Evolutionary conservation across 345 rosid genomes (phyloP), one percentile per base, ranked within the genome.

Genomic region (Rhizophora mangle): DNA sequence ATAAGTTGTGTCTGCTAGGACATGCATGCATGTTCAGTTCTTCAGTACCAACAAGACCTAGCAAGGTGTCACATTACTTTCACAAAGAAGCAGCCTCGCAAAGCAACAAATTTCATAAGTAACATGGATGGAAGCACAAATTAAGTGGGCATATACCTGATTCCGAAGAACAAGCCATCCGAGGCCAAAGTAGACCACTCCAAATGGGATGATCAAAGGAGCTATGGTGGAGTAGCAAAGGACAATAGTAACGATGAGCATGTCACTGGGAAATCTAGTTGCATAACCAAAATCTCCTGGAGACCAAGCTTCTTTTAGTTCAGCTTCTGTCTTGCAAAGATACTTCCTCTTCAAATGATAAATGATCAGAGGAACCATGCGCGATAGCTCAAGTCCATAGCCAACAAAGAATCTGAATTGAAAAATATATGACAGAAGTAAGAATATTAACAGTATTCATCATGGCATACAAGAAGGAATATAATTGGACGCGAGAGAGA

Each of bases 141-240:
- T 22, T 32, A 5, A 36, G 37, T 3, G 54, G 37, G 9, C 51
- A 10, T 47, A 37, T 69, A 87, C 97, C 97, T 91, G 97, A 77
- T 94, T 94, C 62, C 91, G 90, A 24, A 88, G 88, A 70, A 94
- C 65, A 63, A 94, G 89, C 96, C 98, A 94, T 43, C 97, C 96
- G 26, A 91, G 77, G 62, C 83, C 95, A 21, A 94, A 91, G 86
- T 91, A 87, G 29, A 78, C 69, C 36, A 74, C 83, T 8, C 90
- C 98, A 57, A 91, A 91, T 57, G 91, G 87, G 65, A 94, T 81
- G 60, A 94, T 89, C 49, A 94, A 68, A 78, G 98, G 96, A 64
- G 98, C 87, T 51, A 94, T 91, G 55, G 84, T 78, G 1, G 97
- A 91, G 80, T 94, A 94, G 82, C 96, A 89, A 53, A 91, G 82